These are phyloP conservation scores for Penicillium capsulatum DNA, from an alignment of 2,329 filamentous ascomycete species.

Conservation along the genomic window DNA sequence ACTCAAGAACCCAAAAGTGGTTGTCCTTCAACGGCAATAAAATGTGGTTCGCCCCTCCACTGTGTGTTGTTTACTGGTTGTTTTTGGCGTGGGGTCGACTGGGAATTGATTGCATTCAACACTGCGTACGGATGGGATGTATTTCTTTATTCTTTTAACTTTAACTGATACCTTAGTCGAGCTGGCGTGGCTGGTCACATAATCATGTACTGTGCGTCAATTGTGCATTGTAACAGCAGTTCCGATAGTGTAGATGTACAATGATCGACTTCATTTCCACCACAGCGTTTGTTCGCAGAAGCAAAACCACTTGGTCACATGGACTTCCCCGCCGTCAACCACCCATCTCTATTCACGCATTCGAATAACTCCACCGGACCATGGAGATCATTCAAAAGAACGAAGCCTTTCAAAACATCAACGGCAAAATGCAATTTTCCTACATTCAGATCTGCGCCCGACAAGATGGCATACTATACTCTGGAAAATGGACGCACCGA, in stretches of 20 bases:
- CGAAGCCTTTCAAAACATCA: slow-evolving; percentile 17
- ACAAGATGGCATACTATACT: slow-evolving; percentile 18
- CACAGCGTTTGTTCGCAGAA: too few species aligned
- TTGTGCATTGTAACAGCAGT: too few species aligned
- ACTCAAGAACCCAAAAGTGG: slow-evolving; percentile 47
- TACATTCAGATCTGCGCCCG: slow-evolving; percentile 19
- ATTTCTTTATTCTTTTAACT: slow-evolving; percentile 11
- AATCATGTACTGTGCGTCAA: not conserved
- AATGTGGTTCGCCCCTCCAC: slow-evolving; percentile 32
- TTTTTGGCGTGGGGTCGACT: slow-evolving; percentile 28
- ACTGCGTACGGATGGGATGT: slow-evolving; percentile 28
- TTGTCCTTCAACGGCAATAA: slow-evolving; percentile 61
- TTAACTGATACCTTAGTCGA: slow-evolving; percentile 17
- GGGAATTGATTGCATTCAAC: slow-evolving; percentile 40
- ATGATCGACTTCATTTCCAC: too few species aligned
- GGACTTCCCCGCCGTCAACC: too few species aligned
- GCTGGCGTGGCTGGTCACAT: not conserved
- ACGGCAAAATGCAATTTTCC: slow-evolving; percentile 19
- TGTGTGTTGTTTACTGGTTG: slow-evolving; percentile 27
- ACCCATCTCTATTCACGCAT: too few species aligned
- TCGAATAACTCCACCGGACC: too few species aligned
- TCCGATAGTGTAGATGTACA: too few species aligned
- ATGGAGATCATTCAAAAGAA: slow-evolving; percentile 22
- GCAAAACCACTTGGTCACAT: too few species aligned
- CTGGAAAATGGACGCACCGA: slow-evolving; percentile 21